Base-by-base conservation (phyloP, 2,329 filamentous ascomycete genomes). In the Chaetomiaceae sp. region DNA sequence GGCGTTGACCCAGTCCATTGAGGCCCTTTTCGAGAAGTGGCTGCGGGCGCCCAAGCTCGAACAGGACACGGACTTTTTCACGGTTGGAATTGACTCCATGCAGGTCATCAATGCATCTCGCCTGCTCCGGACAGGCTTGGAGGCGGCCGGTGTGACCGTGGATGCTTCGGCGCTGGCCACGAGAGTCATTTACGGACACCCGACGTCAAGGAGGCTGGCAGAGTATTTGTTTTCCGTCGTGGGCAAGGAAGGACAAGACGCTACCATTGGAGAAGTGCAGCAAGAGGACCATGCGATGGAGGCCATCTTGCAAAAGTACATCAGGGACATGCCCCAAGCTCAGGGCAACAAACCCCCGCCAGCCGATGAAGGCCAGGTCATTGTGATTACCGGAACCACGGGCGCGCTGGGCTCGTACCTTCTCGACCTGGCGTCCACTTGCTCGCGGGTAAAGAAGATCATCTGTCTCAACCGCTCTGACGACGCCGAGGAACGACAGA, bases 331-430 rank as follows among this genome's bases (percentile, higher is more conserved):
- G 19, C 64, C 60, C 4, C 44, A 50, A 9, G 57, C 58, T 2
- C 51, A 33, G 8, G 31, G 43, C 37, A 50, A 58, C 39, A 66
- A 67, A 43, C 61, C 64, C 5, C 48, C 63, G 2, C 62, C 68
- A 2, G 50, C 53, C 0, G 61, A 66, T 27, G 60, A 68, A 1
- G 66, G 65, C 35, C 66, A 76, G 47, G 70, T 64, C 4, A 66
- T 77, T 5, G 44, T 73, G 3, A 61, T 79, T 17, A 78, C 74
- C 0, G 76, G 73, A 13, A 73, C 70, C 4, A 78, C 76, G 0
- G 75, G 76, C 7, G 73, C 70, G 4, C 56, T 79, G 16, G 76
- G 76, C 0, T 71, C 67, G 3, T 76, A 77, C 57, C 62, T 78
- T 34, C 65, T 78, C 3, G 63, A 73, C 44, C 39, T 60, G 14